Percentiles rank a stretch among this genome's conserved stretches.
Conservation (phyloP, 179 eudicot species). For the Carnegiea gigantea region DNA sequence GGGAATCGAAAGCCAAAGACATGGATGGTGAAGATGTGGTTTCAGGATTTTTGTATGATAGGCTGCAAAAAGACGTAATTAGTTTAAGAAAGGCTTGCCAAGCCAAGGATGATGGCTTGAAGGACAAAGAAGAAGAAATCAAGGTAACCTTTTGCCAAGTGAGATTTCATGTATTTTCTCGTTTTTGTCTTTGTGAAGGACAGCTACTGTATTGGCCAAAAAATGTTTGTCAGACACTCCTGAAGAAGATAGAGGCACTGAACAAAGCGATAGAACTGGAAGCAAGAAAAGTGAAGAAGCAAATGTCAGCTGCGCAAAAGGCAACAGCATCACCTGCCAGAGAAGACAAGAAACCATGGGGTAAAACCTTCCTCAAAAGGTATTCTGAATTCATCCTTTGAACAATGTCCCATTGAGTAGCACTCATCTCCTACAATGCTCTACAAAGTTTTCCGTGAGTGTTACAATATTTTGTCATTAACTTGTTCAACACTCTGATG, state of each 20-base stretch:
- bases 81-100: slow-evolving; percentile 64
- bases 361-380: slow-evolving; percentile 55
- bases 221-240: slow-evolving; percentile 48
- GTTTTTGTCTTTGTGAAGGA: neutral
- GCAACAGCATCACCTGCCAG: slow-evolving; percentile 37
- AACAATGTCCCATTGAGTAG: neutral
- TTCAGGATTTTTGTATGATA: slow-evolving; percentile 86
- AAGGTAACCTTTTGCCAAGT: slow-evolving; percentile 45
- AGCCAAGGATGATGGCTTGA: slow-evolving; percentile 50
- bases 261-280: slow-evolving; percentile 69
- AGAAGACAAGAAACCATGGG: slow-evolving; percentile 47
- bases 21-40: slow-evolving; percentile 59
- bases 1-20: slow-evolving; percentile 27
- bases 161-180: neutral
- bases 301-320: slow-evolving; percentile 44
- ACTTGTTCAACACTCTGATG: neutral
- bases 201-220: neutral
- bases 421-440: too few relatives aligned
- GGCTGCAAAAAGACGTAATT: slow-evolving; percentile 87
- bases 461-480: neutral
- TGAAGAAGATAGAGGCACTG: slow-evolving; percentile 75
- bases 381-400: slow-evolving; percentile 13
- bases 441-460: too few relatives aligned
- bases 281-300: slow-evolving; percentile 63
- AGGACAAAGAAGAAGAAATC: slow-evolving; percentile 74